Evolutionary conservation across 2,329 filamentous ascomycete genomes (phyloP), one percentile per base, ranked within the genome.

Genomic region (Aspergillus ustus): DNA sequence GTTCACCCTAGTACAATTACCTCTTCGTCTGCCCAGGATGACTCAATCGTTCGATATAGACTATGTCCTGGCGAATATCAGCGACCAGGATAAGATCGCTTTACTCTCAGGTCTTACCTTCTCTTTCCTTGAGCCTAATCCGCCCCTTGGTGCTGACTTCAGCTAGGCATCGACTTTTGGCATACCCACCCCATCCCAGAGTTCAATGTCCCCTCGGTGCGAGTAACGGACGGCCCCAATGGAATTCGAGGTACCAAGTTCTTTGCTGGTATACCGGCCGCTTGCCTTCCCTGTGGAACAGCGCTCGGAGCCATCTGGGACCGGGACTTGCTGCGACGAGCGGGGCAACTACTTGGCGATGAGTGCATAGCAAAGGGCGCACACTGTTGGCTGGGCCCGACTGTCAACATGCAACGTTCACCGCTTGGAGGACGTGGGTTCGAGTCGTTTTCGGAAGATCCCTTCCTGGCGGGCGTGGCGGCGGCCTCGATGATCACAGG

Each of bases 361-460:
- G 91, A 94, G 75, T 83, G 84, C 17, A 89, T 87, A 69, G 89
- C 90, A 15, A 88, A 91, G 70, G 90, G 90, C 6, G 89, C 90
- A 22, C 84, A 92, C 63, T 84, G 93, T 28, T 81, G 93, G 7
- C 83, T 94, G 7, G 91, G 89, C 0, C 91, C 91, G 1, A 93
- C 91, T 0, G 87, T 93, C 25, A 93, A 91, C 77, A 89, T 93
- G 82, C 91, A 94, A 69, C 85, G 92, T 17, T 90, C 90, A 53
- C 91, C 91, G 0, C 82, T 95, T 0, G 91, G 91, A 19, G 91
- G 92, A 17, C 84, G 92, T 61, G 93, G 93, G 65, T 95, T 94
- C 67, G 91, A 95, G 75, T 93, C 91, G 0, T 94, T 92, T 74
- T 92, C 90, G 0, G 91, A 95, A 73, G 91, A 95, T 67, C 91